A percentile compares a stretch with the other conserved stretches of the same genome.
Conservation (phyloP, 2,329 filamentous ascomycete species). For the Aspergillus persii region DNA sequence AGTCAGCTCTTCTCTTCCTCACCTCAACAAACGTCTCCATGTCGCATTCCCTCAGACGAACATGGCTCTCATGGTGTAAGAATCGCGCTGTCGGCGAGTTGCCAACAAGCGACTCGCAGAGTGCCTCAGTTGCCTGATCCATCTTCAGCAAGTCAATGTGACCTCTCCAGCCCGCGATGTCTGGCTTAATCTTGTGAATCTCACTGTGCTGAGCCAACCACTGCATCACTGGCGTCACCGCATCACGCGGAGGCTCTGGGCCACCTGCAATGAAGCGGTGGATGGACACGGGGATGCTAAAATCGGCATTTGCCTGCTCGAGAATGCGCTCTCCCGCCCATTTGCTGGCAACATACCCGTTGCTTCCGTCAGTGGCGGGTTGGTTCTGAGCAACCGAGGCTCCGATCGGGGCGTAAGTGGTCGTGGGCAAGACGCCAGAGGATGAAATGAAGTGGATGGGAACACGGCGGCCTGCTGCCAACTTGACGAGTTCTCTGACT, state of each 20-base stretch:
- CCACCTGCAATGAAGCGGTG: not conserved
- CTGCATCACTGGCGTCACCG: not conserved
- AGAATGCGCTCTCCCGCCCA: constrained; percentile 42
- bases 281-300: not conserved
- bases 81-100: not conserved
- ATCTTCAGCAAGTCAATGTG: not conserved
- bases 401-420: not conserved
- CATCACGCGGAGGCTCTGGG: not conserved
- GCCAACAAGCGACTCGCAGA: not conserved
- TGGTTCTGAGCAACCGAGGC: constrained; percentile 12
- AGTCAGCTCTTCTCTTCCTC: not conserved
- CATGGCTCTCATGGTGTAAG: not conserved
- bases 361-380: constrained; percentile 23
- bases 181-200: not conserved
- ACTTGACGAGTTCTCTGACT: constrained; percentile 21
- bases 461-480: constrained; percentile 18
- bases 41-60: not conserved
- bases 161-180: not conserved
- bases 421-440: constrained; percentile 15
- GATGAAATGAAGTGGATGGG: constrained; percentile 34
- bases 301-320: not conserved
- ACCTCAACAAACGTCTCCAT: not conserved
- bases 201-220: not conserved
- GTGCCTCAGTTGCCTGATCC: not conserved
- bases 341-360: constrained; percentile 38